A percentile compares a stretch with the other conserved stretches of the same genome.
Evolutionary conservation across 768 basidiomycete species (phyloP).

Genomic region (Ramaria sp.): DNA sequence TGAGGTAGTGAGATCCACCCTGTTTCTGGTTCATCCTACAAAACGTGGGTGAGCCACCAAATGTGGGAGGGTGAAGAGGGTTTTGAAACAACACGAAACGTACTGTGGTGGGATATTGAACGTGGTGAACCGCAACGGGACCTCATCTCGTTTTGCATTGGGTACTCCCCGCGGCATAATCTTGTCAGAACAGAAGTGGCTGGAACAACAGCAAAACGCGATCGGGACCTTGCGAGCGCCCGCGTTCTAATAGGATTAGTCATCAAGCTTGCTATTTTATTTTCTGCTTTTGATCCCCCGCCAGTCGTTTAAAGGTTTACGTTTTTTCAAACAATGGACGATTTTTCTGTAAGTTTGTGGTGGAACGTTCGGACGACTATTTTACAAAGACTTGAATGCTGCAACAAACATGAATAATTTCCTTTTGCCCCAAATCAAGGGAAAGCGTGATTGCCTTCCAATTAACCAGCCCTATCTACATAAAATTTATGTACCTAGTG

Average conservation of each 20-base stretch:
- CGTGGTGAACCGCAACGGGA: slow-evolving; percentile 68
- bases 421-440: not conserved
- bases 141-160: slow-evolving; percentile 71
- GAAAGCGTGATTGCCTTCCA: too few relatives aligned
- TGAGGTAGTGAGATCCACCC: slow-evolving; percentile 65
- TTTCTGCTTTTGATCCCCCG: too few relatives aligned
- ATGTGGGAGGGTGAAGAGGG: not conserved
- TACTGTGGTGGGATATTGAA: slow-evolving; percentile 75
- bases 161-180: slow-evolving; percentile 82
- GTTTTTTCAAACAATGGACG: too few relatives aligned
- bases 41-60: not conserved
- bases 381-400: not conserved
- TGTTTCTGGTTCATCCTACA: slow-evolving; percentile 72
- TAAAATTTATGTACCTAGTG: too few relatives aligned
- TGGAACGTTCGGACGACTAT: too few relatives aligned
- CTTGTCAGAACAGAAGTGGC: not conserved
- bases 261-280: too few relatives aligned
- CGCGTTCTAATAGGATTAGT: too few relatives aligned
- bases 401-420: not conserved
- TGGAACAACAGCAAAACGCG: not conserved
- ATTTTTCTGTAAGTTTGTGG: too few relatives aligned
- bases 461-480: too few relatives aligned
- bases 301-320: too few relatives aligned
- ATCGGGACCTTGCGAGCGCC: too few relatives aligned
- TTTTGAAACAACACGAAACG: slow-evolving; percentile 17